phyloP scores from a whole-genome alignment of 805 yeast species.

The Pichia nanzhaoensis region DNA sequence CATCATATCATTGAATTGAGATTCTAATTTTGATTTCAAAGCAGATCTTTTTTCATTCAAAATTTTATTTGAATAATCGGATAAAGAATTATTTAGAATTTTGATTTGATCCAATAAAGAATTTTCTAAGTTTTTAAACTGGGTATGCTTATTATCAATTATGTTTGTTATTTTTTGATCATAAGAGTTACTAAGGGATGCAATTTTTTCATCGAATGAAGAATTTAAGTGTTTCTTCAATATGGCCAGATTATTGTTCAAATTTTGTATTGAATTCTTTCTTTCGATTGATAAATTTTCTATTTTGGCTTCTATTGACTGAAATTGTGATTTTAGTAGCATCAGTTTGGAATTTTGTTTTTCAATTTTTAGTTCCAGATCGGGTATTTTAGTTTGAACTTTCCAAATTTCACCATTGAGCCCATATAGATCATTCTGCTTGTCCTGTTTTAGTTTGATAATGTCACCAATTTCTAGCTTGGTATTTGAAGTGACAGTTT shows the following conservation, averaged over 20 bases:
- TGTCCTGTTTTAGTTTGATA: slow-evolving; percentile 5
- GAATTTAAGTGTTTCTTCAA: slow-evolving; percentile 27
- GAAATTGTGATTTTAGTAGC: slow-evolving; percentile 18
- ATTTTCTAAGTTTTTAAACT: slow-evolving; percentile 28
- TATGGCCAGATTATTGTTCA: slow-evolving; percentile 32
- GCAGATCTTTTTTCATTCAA: slow-evolving; percentile 1
- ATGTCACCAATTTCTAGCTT: slow-evolving; percentile 5
- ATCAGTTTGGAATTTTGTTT: slow-evolving; percentile 24
- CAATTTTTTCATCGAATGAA: slow-evolving; percentile 27
- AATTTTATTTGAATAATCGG: slow-evolving; percentile 3
- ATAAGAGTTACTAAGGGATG: slow-evolving; percentile 15
- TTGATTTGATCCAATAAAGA: slow-evolving; percentile 13
- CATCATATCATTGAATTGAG: not conserved
- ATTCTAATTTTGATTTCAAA: not conserved
- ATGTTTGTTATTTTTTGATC: slow-evolving; percentile 31
- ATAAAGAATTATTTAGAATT: slow-evolving; percentile 12
- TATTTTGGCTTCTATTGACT: slow-evolving; percentile 28
- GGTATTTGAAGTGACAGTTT: not conserved
- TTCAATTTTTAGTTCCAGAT: slow-evolving; percentile 23
- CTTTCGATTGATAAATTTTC: slow-evolving; percentile 20
- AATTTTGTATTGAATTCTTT: slow-evolving; percentile 22
- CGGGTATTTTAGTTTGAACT: slow-evolving; percentile 23
- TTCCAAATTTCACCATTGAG: slow-evolving; percentile 23
- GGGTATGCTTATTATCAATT: slow-evolving; percentile 30
- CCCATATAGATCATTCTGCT: slow-evolving; percentile 20